Evolutionary conservation across 2,329 filamentous ascomycete species (phyloP).

Genomic region (Talaromyces sp.): DNA sequence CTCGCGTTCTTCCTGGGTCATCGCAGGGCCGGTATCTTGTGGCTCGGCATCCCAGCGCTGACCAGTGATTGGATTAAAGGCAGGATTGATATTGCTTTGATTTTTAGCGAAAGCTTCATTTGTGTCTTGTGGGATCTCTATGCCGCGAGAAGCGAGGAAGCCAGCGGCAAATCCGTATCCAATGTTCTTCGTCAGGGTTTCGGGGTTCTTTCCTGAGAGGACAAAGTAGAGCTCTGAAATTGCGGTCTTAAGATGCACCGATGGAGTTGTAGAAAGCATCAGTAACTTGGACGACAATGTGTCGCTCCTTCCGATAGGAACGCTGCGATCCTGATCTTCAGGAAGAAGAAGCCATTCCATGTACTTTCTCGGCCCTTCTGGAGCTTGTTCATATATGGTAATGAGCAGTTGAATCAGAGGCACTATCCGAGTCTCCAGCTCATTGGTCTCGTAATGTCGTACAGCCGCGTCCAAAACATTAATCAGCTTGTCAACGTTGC

Average conservation of each 20-base stretch:
- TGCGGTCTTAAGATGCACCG: slow-evolving; percentile 68
- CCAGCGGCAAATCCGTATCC: slow-evolving; percentile 93
- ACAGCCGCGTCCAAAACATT: slow-evolving; percentile 67
- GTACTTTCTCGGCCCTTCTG: slow-evolving; percentile 57
- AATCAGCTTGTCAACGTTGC: slow-evolving; percentile 63
- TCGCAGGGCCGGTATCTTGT: slow-evolving; percentile 59
- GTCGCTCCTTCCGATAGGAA: slow-evolving; percentile 71
- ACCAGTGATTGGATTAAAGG: slow-evolving; percentile 80
- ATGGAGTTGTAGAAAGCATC: slow-evolving; percentile 70
- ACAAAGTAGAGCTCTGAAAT: slow-evolving; percentile 82
- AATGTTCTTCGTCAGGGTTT: slow-evolving; percentile 81
- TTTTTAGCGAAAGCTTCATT: slow-evolving; percentile 52
- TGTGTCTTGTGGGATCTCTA: slow-evolving; percentile 68
- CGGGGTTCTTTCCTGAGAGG: slow-evolving; percentile 75
- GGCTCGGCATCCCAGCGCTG: slow-evolving; percentile 71
- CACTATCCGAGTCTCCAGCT: slow-evolving; percentile 69
- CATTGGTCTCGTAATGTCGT: slow-evolving; percentile 58
- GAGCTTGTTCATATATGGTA: slow-evolving; percentile 66
- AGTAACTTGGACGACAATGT: slow-evolving; percentile 74
- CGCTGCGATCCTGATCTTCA: slow-evolving; percentile 68
- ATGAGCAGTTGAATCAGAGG: slow-evolving; percentile 73
- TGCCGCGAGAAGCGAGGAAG: slow-evolving; percentile 79
- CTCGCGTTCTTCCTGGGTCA: slow-evolving; percentile 91
- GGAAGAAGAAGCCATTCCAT: slow-evolving; percentile 71
- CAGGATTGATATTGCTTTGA: slow-evolving; percentile 22